Evolutionary conservation across 2,329 filamentous ascomycete genomes (phyloP).

Genomic region (Aspergillus pseudonomiae): DNA sequence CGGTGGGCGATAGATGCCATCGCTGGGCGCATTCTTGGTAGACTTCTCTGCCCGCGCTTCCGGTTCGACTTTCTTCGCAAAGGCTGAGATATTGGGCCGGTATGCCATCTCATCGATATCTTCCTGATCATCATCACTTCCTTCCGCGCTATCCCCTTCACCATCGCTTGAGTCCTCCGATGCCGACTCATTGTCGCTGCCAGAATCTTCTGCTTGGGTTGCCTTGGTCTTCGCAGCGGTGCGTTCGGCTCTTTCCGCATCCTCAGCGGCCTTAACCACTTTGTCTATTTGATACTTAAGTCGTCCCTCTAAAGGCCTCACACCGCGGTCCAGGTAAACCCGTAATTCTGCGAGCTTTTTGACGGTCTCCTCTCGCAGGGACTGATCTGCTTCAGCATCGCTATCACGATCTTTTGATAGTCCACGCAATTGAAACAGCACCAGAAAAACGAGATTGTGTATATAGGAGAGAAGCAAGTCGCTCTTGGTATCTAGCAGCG

Average conservation of each 20-base stretch:
- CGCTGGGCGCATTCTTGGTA: constrained; percentile 38
- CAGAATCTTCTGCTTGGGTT: constrained; percentile 34
- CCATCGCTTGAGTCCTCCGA: constrained; percentile 32
- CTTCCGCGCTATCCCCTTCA: constrained; percentile 29
- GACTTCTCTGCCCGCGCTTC: constrained; percentile 32
- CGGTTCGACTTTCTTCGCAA: constrained; percentile 44
- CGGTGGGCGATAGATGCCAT: constrained; percentile 85
- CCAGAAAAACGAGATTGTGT: constrained; percentile 87
- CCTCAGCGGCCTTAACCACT: constrained; percentile 81
- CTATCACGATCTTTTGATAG: constrained; percentile 44
- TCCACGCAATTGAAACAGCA: constrained; percentile 75
- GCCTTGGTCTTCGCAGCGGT: constrained; percentile 33
- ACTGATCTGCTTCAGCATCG: constrained; percentile 32
- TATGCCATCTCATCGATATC: constrained; percentile 64
- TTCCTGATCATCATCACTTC: constrained; percentile 46
- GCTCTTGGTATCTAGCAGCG: constrained; percentile 92
- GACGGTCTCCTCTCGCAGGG: constrained; percentile 68
- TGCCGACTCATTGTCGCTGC: constrained; percentile 27
- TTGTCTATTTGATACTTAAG: constrained; percentile 96
- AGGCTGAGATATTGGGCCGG: constrained; percentile 61
- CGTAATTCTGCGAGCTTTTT: constrained; percentile 87
- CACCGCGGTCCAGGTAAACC: constrained; percentile 91
- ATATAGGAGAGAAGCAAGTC: constrained; percentile 96
- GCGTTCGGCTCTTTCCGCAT: constrained; percentile 37
- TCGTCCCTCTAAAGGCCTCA: constrained; percentile 84